phyloP scores from a whole-genome alignment of 164 flowering plant genomes.

The Kingdonia uniflora region DNA sequence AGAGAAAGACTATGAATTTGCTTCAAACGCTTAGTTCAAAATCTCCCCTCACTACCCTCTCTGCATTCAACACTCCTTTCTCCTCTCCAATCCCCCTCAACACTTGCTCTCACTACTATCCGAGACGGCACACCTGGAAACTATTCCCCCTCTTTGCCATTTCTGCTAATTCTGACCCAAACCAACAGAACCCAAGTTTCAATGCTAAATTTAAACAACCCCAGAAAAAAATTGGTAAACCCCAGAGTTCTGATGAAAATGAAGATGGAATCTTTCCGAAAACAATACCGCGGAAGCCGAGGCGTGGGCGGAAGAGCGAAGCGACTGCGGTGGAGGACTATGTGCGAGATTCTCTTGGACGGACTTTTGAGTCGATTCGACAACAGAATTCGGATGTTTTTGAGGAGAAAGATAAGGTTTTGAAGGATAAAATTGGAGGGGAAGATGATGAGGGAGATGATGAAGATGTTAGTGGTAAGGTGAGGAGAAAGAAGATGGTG shows the following conservation, averaged over 20 bases:
- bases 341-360: slow-evolving; percentile 48
- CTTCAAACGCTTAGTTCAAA: too few relatives aligned
- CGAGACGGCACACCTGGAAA: not conserved
- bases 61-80: too few relatives aligned
- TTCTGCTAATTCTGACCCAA: not conserved
- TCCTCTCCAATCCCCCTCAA: slow-evolving; percentile 1
- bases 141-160: not conserved
- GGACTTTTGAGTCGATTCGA: slow-evolving; percentile 51
- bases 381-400: slow-evolving; percentile 42
- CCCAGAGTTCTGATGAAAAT: slow-evolving; percentile 1
- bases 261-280: slow-evolving; percentile 19
- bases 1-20: too few relatives aligned
- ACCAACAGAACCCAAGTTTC: slow-evolving; percentile 15
- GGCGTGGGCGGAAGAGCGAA: slow-evolving; percentile 80
- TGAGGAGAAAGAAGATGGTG: slow-evolving; percentile 31
- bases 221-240: slow-evolving; percentile 15
- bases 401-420: slow-evolving; percentile 27
- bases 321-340: slow-evolving; percentile 70
- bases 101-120: not conserved
- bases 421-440: slow-evolving; percentile 25
- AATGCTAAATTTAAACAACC: slow-evolving; percentile 13
- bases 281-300: slow-evolving; percentile 57
- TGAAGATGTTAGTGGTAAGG: slow-evolving; percentile 16
- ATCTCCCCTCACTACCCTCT: too few relatives aligned
- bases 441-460: slow-evolving; percentile 27